A percentile compares a stretch with the other conserved stretches of the same genome.
Evolutionary conservation across 495 filamentous ascomycete genomes (phyloP).

Genomic region (Penicillium macrosclerotiorum): DNA sequence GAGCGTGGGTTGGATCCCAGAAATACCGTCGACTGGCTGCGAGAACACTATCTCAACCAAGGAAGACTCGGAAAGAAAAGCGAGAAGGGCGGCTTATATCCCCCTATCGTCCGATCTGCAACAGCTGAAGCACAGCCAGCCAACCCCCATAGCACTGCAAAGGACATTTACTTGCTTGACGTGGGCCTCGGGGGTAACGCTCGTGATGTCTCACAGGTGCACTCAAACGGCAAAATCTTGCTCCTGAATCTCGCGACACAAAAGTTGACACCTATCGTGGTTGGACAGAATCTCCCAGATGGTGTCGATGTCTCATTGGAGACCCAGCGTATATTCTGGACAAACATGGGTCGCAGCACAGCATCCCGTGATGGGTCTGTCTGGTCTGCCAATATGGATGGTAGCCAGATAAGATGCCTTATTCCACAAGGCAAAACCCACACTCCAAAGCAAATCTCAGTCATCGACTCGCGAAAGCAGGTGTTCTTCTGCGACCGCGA

Average conservation of each 20-base stretch:
- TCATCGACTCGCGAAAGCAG: slow-evolving; percentile 26
- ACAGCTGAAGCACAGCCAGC: slow-evolving; percentile 7
- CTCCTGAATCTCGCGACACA: slow-evolving; percentile 19
- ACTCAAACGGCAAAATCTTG: slow-evolving; percentile 24
- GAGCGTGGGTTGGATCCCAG: slow-evolving; percentile 24
- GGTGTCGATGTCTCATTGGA: slow-evolving; percentile 41
- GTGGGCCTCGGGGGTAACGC: slow-evolving; percentile 28
- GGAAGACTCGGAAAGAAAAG: slow-evolving; percentile 32
- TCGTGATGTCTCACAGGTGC: slow-evolving; percentile 14
- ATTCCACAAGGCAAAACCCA: slow-evolving; percentile 38
- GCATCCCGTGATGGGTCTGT: slow-evolving; percentile 42
- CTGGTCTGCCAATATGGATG: slow-evolving; percentile 44
- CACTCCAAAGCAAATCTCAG: slow-evolving; percentile 54
- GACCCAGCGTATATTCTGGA: slow-evolving; percentile 48
- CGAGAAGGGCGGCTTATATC: slow-evolving; percentile 35
- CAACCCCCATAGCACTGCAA: slow-evolving; percentile 10
- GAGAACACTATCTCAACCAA: slow-evolving; percentile 29
- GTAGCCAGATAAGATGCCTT: slow-evolving; percentile 35
- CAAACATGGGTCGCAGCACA: slow-evolving; percentile 46
- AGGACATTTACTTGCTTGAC: slow-evolving; percentile 28
- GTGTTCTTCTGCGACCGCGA: slow-evolving; percentile 58
- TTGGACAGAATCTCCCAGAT: slow-evolving; percentile 42
- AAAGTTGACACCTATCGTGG: slow-evolving; percentile 24
- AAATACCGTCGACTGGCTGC: slow-evolving; percentile 33
- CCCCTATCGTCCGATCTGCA: slow-evolving; percentile 5